These are phyloP conservation scores for Coemansia sp. DNA, from an alignment of 371 early-diverging fungal genomes.

Conservation along the genomic window DNA sequence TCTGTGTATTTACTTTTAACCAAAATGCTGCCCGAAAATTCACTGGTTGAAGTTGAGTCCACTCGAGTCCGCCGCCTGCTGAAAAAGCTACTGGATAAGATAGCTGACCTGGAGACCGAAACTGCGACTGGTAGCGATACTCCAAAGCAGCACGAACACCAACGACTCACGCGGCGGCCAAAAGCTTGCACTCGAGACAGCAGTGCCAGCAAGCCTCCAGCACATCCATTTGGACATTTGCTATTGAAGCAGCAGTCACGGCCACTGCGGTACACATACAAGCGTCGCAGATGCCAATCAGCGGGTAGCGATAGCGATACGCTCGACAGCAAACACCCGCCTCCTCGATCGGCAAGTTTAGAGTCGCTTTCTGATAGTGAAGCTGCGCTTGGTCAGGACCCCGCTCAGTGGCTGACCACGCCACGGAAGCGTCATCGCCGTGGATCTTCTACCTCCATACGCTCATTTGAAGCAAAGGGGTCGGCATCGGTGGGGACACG, in stretches of 20 bases:
- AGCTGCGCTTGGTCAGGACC: conserved; percentile 26
- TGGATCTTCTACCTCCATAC: not conserved
- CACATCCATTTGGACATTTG: conserved; percentile 31
- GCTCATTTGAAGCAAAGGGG: not conserved
- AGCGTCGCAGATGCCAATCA: conserved; percentile 17
- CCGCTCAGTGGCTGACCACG: conserved; percentile 47
- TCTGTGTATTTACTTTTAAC: not conserved
- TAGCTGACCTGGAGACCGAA: conserved; percentile 38
- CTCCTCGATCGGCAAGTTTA: conserved; percentile 23
- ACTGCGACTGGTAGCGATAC: not conserved
- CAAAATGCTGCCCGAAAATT: conserved; percentile 32
- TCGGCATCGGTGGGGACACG: conserved; percentile 9
- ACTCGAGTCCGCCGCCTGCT: conserved; percentile 36
- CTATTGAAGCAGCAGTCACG: conserved; percentile 8
- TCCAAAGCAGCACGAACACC: not conserved
- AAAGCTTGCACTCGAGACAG: not conserved
- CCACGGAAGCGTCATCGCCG: conserved; percentile 43
- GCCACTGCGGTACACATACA: conserved; percentile 43
- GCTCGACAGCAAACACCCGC: conserved; percentile 2
- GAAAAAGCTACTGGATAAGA: conserved; percentile 36
- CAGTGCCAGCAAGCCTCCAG: conserved; percentile 15
- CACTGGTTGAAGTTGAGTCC: conserved; percentile 20
- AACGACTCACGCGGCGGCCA: not conserved
- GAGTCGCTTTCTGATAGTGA: conserved; percentile 37
- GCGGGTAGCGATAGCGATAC: conserved; percentile 27